A percentile compares a stretch with the other conserved stretches of the same genome.
These are phyloP conservation scores for Magnusiomyces ingens DNA, from an alignment of 1,139 yeast genomes.

Conservation along the genomic window DNA sequence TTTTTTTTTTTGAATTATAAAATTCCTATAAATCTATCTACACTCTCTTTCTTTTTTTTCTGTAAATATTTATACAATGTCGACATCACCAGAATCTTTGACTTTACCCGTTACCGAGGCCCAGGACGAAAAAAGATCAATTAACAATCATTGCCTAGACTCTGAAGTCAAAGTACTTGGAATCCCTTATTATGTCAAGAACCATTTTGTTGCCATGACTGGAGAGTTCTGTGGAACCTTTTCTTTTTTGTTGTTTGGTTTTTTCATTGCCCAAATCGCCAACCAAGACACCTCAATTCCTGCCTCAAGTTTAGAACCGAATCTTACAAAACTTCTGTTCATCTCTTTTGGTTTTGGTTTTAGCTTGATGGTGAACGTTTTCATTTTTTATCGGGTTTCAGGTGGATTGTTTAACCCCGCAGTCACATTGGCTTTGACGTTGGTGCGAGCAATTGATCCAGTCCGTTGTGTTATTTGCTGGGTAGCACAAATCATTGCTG, in stretches of 20 bases:
- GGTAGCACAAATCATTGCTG: constrained; percentile 68
- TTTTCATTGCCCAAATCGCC: constrained; percentile 77
- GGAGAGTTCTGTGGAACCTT: constrained; percentile 85
- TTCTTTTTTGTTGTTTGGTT: constrained; percentile 75
- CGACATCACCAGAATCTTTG: too few species aligned
- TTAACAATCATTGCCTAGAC: neutral
- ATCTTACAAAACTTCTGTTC: constrained; percentile 67
- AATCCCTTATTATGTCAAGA: constrained; percentile 39
- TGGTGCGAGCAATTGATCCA: constrained; percentile 70
- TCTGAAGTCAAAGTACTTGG: constrained; percentile 22
- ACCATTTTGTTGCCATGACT: constrained; percentile 47
- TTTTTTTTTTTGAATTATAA: too few species aligned
- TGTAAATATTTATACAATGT: too few species aligned
- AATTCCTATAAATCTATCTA: too few species aligned
- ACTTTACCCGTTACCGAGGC: too few species aligned
- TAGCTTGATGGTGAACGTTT: constrained; percentile 70
- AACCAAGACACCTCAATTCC: constrained; percentile 48
- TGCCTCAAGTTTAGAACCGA: constrained; percentile 37
- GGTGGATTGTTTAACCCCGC: constrained; percentile 93
- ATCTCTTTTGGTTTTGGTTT: constrained; percentile 85
- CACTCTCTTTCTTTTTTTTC: too few species aligned
- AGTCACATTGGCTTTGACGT: constrained; percentile 64
- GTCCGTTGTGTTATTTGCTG: constrained; percentile 61
- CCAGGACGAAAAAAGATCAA: too few species aligned
- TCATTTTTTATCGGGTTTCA: constrained; percentile 69